These are phyloP conservation scores for Gilbertella persicaria DNA, from an alignment of 371 early-diverging fungal species.

Conservation along the genomic window DNA sequence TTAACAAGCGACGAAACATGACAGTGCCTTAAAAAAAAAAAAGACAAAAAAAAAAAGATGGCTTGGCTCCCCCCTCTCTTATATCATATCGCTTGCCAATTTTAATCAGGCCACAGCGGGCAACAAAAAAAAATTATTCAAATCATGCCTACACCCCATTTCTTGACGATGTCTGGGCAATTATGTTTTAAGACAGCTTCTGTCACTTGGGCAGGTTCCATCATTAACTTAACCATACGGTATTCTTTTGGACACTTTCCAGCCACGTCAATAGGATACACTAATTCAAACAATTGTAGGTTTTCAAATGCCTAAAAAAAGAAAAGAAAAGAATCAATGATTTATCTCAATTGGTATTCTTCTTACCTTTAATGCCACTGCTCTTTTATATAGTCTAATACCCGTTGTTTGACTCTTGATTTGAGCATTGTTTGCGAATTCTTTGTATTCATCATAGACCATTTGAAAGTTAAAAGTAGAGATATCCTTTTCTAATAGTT, in stretches of 20 bases:
- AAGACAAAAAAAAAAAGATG: background rate
- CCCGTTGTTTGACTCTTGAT: constrained; percentile 60
- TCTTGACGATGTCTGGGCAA: constrained; percentile 55
- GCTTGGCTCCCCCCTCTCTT: too few species aligned
- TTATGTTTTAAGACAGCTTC: constrained; percentile 62
- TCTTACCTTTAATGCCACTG: constrained; percentile 80
- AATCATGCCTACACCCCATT: constrained; percentile 46
- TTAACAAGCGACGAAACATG: constrained; percentile 22
- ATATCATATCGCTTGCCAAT: too few species aligned
- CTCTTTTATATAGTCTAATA: constrained; percentile 74
- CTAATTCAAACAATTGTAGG: constrained; percentile 69
- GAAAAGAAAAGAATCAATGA: background rate
- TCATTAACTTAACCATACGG: constrained; percentile 77
- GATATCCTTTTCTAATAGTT: constrained; percentile 64
- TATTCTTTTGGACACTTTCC: constrained; percentile 82
- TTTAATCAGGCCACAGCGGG: too few species aligned
- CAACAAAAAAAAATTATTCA: too few species aligned
- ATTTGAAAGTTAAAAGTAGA: constrained; percentile 90
- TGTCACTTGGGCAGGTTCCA: constrained; percentile 72
- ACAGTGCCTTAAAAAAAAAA: background rate
- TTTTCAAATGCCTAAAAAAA: constrained; percentile 72
- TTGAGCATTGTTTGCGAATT: constrained; percentile 67
- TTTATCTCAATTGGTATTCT: background rate
- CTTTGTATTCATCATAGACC: constrained; percentile 89
- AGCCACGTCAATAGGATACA: constrained; percentile 59